phyloP scores from a whole-genome alignment of 192 early-diverging fungal genomes.

The Physocladia obscura region DNA sequence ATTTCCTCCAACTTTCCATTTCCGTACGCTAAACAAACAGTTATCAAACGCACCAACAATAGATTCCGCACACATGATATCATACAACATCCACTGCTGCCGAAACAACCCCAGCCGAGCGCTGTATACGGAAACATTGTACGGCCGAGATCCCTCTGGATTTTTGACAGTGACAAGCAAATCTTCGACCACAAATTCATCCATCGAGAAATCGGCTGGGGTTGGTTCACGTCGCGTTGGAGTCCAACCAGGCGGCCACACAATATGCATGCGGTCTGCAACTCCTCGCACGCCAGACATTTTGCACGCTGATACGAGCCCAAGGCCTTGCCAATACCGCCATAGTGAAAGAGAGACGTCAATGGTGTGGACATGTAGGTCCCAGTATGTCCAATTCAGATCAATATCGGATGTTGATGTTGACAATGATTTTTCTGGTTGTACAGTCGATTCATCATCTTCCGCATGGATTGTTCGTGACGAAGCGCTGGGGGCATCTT shows the following conservation, averaged over 20 bases:
- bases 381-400: constrained; percentile 85
- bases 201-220: constrained; percentile 83
- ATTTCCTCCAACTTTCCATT: constrained; percentile 23
- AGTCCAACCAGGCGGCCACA: constrained; percentile 70
- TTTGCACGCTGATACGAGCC: constrained; percentile 71
- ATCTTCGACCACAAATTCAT: constrained; percentile 79
- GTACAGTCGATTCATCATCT: constrained; percentile 11
- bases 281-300: constrained; percentile 87
- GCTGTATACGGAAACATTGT: constrained; percentile 81
- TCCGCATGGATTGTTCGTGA: not conserved
- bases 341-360: constrained; percentile 83
- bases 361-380: constrained; percentile 70
- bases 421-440: constrained; percentile 9
- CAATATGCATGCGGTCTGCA: constrained; percentile 78
- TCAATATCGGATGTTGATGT: constrained; percentile 49
- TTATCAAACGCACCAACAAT: constrained; percentile 93
- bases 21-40: constrained; percentile 90
- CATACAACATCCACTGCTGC: constrained; percentile 91
- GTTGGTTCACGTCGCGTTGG: constrained; percentile 61
- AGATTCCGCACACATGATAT: constrained; percentile 81
- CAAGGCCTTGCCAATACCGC: constrained; percentile 86
- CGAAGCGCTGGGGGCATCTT: not conserved
- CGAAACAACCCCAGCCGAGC: constrained; percentile 80
- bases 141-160: constrained; percentile 72
- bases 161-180: constrained; percentile 84